Evolutionary conservation across 176 grass and related monocot species (phyloP).

Genomic region (Aegilops umbellulata): DNA sequence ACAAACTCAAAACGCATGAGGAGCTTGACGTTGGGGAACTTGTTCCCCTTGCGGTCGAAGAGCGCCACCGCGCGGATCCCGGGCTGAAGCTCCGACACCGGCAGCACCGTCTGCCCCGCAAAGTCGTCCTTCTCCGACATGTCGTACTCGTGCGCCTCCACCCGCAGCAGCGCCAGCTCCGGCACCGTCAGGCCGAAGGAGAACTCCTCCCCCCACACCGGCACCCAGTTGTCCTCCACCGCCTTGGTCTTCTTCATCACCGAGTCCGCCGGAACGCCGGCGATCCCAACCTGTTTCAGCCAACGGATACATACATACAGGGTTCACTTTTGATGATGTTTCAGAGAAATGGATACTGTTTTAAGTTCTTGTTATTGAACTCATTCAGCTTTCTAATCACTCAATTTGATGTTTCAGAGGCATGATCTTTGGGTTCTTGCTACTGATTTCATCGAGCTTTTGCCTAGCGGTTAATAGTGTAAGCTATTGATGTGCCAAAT

Average conservation of each 20-base stretch:
- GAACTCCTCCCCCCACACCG: conserved; percentile 84
- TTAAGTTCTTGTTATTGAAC: not conserved
- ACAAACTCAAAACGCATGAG: conserved; percentile 80
- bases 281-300: conserved; percentile 59
- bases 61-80: conserved; percentile 79
- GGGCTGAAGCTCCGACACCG: conserved; percentile 67
- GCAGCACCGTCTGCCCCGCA: conserved; percentile 73
- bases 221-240: conserved; percentile 89
- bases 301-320: not conserved
- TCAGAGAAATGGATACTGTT: not conserved
- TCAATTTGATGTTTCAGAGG: too few species aligned
- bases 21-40: conserved; percentile 61
- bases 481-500: not conserved
- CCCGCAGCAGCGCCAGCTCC: conserved; percentile 80
- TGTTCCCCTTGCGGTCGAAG: conserved; percentile 62
- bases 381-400: too few species aligned
- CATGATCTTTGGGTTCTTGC: not conserved
- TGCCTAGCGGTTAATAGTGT: too few species aligned
- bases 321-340: not conserved
- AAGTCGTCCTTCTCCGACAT: conserved; percentile 99
- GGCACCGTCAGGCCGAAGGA: conserved; percentile 58
- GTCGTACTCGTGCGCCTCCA: conserved; percentile 90
- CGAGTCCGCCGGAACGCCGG: conserved; percentile 63
- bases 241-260: conserved; percentile 63
- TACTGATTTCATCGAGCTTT: not conserved